Percentiles rank a stretch among this genome's conserved stretches.
These are phyloP conservation scores for Alliaria petiolata DNA, from an alignment of 345 rosid species.

Conservation along the genomic window DNA sequence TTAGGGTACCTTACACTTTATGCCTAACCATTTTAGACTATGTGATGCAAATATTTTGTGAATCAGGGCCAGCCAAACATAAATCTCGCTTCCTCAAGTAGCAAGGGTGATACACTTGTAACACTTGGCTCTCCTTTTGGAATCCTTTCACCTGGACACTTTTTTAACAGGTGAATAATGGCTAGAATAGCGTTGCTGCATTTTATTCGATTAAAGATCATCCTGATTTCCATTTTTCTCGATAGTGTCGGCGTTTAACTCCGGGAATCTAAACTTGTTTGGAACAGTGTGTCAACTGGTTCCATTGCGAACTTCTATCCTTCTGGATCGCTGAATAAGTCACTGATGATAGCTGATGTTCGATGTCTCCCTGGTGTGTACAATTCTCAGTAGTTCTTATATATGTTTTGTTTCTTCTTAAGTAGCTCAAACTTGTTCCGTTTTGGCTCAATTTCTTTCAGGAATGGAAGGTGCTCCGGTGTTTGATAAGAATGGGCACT, in stretches of 20 bases:
- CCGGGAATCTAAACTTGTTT: constrained; percentile 12
- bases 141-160: constrained; percentile 81
- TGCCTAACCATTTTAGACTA: not conserved
- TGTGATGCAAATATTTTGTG: too few relatives aligned
- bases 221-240: not conserved
- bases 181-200: not conserved
- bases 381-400: constrained; percentile 18
- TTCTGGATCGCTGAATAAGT: constrained; percentile 47
- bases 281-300: constrained; percentile 76
- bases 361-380: constrained; percentile 90
- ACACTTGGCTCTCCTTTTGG: constrained; percentile 96
- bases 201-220: not conserved
- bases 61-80: constrained; percentile 56
- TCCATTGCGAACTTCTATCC: constrained; percentile 75
- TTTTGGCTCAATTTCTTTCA: constrained; percentile 29
- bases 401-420: constrained; percentile 16
- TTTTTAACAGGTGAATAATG: constrained; percentile 68
- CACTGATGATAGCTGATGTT: constrained; percentile 88
- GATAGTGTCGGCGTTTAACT: not conserved
- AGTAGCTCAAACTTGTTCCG: constrained; percentile 16
- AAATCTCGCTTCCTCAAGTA: constrained; percentile 34
- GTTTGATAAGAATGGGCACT: constrained; percentile 49
- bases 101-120: constrained; percentile 67
- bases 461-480: constrained; percentile 95
- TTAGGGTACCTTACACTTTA: not conserved